phyloP scores from a whole-genome alignment of 2,329 filamentous ascomycete species.

The Aaosphaeria arxii region DNA sequence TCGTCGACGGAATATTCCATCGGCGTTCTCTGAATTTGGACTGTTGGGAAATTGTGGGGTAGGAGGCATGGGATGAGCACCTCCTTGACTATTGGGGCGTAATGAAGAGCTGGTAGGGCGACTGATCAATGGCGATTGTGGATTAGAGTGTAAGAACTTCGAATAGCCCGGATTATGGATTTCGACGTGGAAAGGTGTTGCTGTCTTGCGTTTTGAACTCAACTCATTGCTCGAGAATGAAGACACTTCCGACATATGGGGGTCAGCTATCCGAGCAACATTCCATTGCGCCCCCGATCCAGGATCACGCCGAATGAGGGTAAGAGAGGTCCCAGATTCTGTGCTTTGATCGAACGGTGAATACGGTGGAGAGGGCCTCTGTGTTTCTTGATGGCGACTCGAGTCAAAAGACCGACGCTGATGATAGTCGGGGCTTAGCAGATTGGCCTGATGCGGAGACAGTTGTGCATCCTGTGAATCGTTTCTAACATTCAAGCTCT shows the following conservation, averaged over 20 bases:
- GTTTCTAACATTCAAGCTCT: no score
- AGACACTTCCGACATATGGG: constrained; percentile 42
- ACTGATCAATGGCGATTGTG: no score
- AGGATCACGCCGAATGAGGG: constrained; percentile 52
- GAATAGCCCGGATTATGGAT: constrained; percentile 59
- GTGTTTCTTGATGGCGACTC: constrained; percentile 12
- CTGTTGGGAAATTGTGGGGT: no score
- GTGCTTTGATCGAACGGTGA: constrained; percentile 15
- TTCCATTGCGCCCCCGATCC: constrained; percentile 51
- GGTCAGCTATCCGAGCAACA: constrained; percentile 48
- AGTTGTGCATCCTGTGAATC: no score
- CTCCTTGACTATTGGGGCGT: no score
- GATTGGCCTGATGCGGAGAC: no score
- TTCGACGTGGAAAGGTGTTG: constrained; percentile 50
- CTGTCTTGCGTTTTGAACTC: constrained; percentile 32
- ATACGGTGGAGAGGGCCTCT: constrained; percentile 16
- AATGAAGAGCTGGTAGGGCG: no score
- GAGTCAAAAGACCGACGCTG: constrained; percentile 24
- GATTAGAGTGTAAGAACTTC: constrained; percentile 47
- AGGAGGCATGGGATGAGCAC: no score
- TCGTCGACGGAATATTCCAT: constrained; percentile 40
- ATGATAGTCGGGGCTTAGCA: constrained; percentile 15
- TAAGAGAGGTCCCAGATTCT: constrained; percentile 32
- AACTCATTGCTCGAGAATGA: constrained; percentile 38
- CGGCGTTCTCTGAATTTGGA: no score